Base-by-base conservation (phyloP, 192 early-diverging fungal species). In the Backusella macrospora region DNA sequence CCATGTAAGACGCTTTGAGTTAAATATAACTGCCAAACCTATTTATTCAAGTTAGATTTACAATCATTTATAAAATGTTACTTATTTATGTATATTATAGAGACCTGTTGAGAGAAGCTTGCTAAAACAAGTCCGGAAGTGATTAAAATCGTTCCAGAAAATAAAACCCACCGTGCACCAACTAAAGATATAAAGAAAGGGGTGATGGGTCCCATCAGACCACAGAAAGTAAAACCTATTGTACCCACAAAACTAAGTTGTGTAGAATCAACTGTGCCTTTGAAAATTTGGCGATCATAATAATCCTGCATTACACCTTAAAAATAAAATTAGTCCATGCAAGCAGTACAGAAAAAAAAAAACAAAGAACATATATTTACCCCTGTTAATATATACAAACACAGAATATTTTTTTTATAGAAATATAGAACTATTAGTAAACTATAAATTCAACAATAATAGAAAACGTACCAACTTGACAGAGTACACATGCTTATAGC, bases 1-100 rank as follows among this genome's bases (percentile, higher is more conserved):
- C 87, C 89, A 44, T 81, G 86, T 12, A 90, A 65, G 23, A 89
- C 72, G 4, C 87, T 86, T 74, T 90, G 89, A 13, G 85, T 85
- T 16, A 90, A 65, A 47, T 85, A 75, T 40, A 90, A 65, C 52
- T 89, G 89, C 88, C 88, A 89, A 18, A 85, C 23, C 52, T 52
- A 52, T 43, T 43, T 43, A 9, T 43, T 34, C 29, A 34, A 34
- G 29, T 34, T 34, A 34, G 29, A 34, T 34, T 34, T 34, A 0
- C 29, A 34, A 34, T 2, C 29, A 34, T 34, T 0, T 2, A 34
- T 34, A 34, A 2, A 34, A 34, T 2, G 29, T 1, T 34, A 1
- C 2, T 34, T 34, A 34, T 1, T 34, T 34, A 34, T 34, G 29
- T 34, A 34, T 34, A 34, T 34, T 34, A 34, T 34, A 2, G 29